A percentile compares a stretch with the other conserved stretches of the same genome.
phyloP scores from a whole-genome alignment of 176 grass and related monocot species.

The Cenchrus purpureus region DNA sequence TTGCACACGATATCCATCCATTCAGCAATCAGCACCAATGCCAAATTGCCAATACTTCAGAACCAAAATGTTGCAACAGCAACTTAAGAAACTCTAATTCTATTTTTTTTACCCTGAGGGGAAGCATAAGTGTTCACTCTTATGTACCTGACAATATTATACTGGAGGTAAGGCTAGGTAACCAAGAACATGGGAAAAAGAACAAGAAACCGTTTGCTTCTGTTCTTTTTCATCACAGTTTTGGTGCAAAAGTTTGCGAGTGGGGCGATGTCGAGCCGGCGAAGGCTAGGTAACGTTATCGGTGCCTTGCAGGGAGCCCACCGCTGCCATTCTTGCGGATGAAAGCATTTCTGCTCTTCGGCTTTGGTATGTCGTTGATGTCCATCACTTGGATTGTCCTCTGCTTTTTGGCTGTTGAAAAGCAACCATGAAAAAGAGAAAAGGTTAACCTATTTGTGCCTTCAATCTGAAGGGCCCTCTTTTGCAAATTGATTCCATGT shows the following conservation, averaged over 20 bases:
- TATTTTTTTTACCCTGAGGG: not conserved
- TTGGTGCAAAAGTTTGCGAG: not conserved
- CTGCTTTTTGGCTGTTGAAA: slow-evolving; percentile 72
- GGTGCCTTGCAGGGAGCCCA: slow-evolving; percentile 50
- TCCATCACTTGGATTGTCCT: slow-evolving; percentile 84
- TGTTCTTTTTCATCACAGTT: not conserved
- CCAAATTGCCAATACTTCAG: not conserved
- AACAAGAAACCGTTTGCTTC: slow-evolving; percentile 14
- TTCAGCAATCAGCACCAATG: not conserved
- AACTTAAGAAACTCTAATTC: not conserved
- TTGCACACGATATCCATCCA: slow-evolving; percentile 9
- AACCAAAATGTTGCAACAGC: not conserved
- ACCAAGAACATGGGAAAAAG: slow-evolving; percentile 2
- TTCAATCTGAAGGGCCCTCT: not conserved
- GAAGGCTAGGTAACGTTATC: slow-evolving; percentile 21
- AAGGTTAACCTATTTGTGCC: not conserved
- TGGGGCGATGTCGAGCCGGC: too few species aligned
- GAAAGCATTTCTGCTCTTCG: slow-evolving; percentile 54
- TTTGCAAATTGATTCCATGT: not conserved
- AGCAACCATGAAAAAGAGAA: not conserved
- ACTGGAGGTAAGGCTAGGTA: slow-evolving; percentile 4
- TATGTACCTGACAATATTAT: slow-evolving; percentile 11
- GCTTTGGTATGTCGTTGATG: slow-evolving; percentile 79
- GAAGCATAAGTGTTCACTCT: not conserved
- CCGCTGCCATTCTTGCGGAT: slow-evolving; percentile 50